Evolutionary conservation across 495 filamentous ascomycete genomes (phyloP).

Genomic region (Rusavskia elegans): DNA sequence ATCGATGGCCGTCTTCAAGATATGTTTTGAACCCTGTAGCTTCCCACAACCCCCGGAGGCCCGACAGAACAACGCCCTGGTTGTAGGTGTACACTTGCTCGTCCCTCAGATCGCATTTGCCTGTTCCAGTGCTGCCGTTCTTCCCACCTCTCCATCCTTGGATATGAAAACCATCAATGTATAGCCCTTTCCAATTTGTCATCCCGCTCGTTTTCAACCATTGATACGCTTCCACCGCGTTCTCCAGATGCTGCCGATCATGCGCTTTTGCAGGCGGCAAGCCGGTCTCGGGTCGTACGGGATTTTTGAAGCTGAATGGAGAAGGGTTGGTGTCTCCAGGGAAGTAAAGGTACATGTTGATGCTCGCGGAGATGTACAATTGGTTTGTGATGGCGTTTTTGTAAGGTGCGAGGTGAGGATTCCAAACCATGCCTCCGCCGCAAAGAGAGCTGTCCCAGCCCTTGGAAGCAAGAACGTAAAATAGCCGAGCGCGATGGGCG

Average conservation of each 20-base stretch:
- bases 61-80: constrained; percentile 84
- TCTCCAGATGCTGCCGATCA: constrained; percentile 48
- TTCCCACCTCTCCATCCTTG: constrained; percentile 37
- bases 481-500: constrained; percentile 72
- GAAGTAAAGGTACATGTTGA: constrained; percentile 84
- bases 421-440: constrained; percentile 88
- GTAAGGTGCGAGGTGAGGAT: constrained; percentile 64
- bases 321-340: constrained; percentile 60
- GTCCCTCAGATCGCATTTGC: constrained; percentile 61
- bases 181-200: constrained; percentile 65
- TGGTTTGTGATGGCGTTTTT: constrained; percentile 98
- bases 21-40: constrained; percentile 50
- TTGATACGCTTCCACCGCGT: constrained; percentile 60
- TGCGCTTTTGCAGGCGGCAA: constrained; percentile 26
- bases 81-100: constrained; percentile 94
- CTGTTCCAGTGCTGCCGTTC: constrained; percentile 34
- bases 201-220: constrained; percentile 73
- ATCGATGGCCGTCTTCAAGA: constrained; percentile 60
- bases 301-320: constrained; percentile 35
- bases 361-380: constrained; percentile 67
- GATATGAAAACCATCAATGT: constrained; percentile 86
- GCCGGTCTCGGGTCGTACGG: neutral
- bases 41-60: constrained; percentile 63
- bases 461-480: constrained; percentile 64
- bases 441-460: constrained; percentile 80